Evolutionary conservation across 108 stramenopile species (phyloP).

Genomic region (Nitzschia sp.): DNA sequence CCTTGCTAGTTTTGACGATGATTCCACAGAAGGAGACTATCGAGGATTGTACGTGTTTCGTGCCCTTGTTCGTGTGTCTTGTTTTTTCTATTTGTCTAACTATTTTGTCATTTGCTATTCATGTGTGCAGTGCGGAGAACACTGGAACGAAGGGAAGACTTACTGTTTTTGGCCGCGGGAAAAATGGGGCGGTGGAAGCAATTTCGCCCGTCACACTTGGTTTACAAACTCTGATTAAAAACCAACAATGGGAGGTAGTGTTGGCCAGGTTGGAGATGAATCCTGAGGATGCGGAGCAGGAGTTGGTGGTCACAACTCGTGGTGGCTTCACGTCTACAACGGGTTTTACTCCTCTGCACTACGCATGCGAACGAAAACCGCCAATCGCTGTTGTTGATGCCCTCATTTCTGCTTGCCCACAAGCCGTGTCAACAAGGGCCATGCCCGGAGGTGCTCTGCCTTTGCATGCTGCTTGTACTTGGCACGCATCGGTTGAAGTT

Average conservation of each 20-base stretch:
- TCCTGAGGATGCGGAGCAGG: slow-evolving; percentile 62
- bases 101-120: background rate
- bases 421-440: slow-evolving; percentile 44
- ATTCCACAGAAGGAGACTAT: slow-evolving; percentile 16
- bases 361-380: slow-evolving; percentile 75
- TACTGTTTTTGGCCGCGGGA: slow-evolving; percentile 9
- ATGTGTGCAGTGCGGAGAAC: background rate
- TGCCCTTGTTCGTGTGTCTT: background rate
- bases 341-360: slow-evolving; percentile 74
- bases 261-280: slow-evolving; percentile 46
- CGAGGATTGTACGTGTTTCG: background rate
- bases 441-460: slow-evolving; percentile 82
- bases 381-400: slow-evolving; percentile 61
- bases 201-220: slow-evolving; percentile 20
- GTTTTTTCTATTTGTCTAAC: background rate
- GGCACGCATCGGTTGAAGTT: slow-evolving; percentile 62
- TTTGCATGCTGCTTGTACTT: slow-evolving; percentile 80
- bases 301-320: slow-evolving; percentile 59
- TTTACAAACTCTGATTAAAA: slow-evolving; percentile 58
- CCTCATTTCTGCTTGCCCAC: slow-evolving; percentile 58
- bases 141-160: slow-evolving; percentile 2
- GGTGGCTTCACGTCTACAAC: slow-evolving; percentile 71
- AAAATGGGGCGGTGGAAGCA: slow-evolving; percentile 46
- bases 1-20: slow-evolving; percentile 30
- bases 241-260: slow-evolving; percentile 67